Conservation (phyloP, 768 basidiomycete species). For the Termitomyces sp. region DNA sequence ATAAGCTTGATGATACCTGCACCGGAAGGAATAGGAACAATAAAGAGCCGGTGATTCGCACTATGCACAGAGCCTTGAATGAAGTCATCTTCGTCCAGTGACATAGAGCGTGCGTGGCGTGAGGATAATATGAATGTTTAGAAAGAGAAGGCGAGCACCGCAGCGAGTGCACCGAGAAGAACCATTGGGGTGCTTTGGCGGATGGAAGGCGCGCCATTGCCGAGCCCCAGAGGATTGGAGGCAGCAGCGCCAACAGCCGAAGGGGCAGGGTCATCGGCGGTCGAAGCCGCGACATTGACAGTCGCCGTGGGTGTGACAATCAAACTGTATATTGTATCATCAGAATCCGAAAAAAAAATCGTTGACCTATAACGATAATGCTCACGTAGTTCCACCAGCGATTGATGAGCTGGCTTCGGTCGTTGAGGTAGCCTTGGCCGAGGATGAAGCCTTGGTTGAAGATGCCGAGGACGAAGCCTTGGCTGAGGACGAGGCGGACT, state of each 20-base stretch:
- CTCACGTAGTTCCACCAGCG: conserved; percentile 15
- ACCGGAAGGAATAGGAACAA: conserved; percentile 8
- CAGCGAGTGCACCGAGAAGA: conserved; percentile 34
- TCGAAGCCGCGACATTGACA: conserved; percentile 7
- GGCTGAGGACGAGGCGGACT: conserved; percentile 13
- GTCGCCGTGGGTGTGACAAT: conserved; percentile 16
- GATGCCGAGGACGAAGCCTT: not conserved
- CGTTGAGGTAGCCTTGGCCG: not conserved
- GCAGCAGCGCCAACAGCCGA: conserved; percentile 36
- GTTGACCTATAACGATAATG: not conserved
- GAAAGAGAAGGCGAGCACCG: conserved; percentile 29
- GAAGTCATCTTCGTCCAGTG: conserved; percentile 10
- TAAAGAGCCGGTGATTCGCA: conserved; percentile 14
- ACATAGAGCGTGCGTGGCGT: conserved; percentile 12
- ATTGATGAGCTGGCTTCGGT: conserved; percentile 5
- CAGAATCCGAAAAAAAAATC: not conserved
- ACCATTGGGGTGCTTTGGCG: conserved; percentile 37
- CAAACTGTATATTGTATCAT: conserved; percentile 12
- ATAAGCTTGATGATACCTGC: conserved; percentile 6
- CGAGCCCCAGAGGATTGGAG: conserved; percentile 23
- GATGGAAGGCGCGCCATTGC: conserved; percentile 25
- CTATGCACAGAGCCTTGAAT: conserved; percentile 5
- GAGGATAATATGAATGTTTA: conserved; percentile 25
- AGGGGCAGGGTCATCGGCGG: not conserved
- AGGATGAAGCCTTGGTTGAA: conserved; percentile 8